These are phyloP conservation scores for Paramecium tetraurelia DNA, from an alignment of 73 alveolate species.

Conservation along the genomic window DNA sequence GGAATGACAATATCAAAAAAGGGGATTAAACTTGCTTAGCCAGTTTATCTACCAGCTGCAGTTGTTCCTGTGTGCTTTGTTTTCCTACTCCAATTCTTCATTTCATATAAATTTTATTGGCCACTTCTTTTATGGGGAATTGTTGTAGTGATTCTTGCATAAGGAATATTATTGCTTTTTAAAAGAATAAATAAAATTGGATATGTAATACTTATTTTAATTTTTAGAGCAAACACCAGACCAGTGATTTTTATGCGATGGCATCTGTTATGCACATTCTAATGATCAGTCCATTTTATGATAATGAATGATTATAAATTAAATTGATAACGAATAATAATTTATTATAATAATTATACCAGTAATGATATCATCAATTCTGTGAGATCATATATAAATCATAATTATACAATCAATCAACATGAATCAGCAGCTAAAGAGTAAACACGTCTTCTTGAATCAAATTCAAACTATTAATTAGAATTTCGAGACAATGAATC, in stretches of 20 bases:
- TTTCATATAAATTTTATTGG: not conserved
- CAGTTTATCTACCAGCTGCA: not conserved
- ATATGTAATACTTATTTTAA: not conserved
- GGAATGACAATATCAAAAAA: not conserved
- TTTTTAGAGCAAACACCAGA: not conserved
- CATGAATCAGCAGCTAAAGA: not conserved
- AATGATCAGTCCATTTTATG: not conserved
- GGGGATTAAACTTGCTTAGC: not conserved
- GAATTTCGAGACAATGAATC: not conserved
- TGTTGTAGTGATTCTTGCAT: not conserved
- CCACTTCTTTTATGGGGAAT: not conserved
- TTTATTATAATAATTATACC: not conserved
- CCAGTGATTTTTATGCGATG: not conserved
- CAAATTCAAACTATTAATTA: not conserved
- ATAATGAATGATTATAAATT: not conserved
- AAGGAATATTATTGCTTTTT: not conserved
- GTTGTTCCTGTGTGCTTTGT: not conserved
- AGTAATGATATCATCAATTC: not conserved
- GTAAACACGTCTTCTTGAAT: not conserved
- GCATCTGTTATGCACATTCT: not conserved
- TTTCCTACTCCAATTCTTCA: not conserved
- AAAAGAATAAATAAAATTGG: not conserved
- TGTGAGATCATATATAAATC: not conserved
- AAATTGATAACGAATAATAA: not conserved
- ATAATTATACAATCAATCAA: not conserved